Evolutionary conservation across 169 alveolate species (phyloP).

Genomic region (Cryptosporidium parvum): DNA sequence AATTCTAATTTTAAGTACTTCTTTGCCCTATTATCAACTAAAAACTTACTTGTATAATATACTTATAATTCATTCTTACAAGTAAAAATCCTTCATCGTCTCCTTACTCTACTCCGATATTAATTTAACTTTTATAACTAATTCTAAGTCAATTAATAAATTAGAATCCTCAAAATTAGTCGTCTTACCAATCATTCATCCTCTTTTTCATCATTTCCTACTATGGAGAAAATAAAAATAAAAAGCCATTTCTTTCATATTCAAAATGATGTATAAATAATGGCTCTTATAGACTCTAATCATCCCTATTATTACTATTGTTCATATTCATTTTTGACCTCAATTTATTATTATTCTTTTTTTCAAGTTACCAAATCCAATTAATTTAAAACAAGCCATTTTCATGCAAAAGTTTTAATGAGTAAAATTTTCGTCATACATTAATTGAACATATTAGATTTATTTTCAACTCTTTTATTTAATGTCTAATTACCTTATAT

Average conservation of each 20-base stretch:
- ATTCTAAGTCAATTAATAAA: not conserved
- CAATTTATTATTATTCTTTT: too few relatives aligned
- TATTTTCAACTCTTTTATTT: too few relatives aligned
- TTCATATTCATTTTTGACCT: not conserved
- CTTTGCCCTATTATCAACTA: not conserved
- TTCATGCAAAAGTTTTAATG: not conserved
- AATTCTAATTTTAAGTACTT: not conserved
- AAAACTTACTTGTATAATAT: not conserved
- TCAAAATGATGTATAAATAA: not conserved
- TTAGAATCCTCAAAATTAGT: not conserved
- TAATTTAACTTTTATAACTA: not conserved
- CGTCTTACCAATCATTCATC: not conserved
- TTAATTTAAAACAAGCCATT: too few relatives aligned
- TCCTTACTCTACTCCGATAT: conserved; percentile 6
- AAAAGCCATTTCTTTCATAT: not conserved
- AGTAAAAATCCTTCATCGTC: not conserved
- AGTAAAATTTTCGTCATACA: too few relatives aligned
- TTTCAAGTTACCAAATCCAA: too few relatives aligned
- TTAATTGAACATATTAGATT: too few relatives aligned
- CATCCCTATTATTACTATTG: not conserved
- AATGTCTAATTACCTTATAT: too few relatives aligned
- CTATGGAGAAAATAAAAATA: too few relatives aligned
- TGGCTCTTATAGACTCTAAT: too few relatives aligned
- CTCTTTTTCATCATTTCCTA: too few relatives aligned
- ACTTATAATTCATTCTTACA: conserved; percentile 7